Base-by-base conservation (phyloP, 345 rosid genomes). In the Salix purpurea region DNA sequence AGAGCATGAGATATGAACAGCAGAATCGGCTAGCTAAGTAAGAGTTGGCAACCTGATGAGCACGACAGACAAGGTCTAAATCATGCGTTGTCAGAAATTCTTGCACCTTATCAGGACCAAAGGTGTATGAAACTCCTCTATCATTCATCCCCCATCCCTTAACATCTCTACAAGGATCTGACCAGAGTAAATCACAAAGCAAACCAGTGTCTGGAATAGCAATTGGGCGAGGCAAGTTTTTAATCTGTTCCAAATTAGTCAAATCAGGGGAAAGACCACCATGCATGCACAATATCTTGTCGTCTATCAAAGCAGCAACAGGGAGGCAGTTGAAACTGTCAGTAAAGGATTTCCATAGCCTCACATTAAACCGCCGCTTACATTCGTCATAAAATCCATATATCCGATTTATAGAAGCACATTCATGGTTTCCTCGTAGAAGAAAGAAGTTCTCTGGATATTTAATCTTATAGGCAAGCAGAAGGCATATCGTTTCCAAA, bases 221-320 rank as follows among this genome's bases (percentile, higher is more conserved):
- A 73, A 91, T 88, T 10, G 97, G 97, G 48, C 97, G 90, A 52
- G 86, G 74, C 60, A 90, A 82, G 83, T 66, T 89, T 84, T 92
- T 89, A 80, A 92, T 84, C 77, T 94, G 91, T 80, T 94, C 97
- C 79, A 94, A 86, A 81, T 86, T 85, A 24, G 82, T 73, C 14
- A 93, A 85, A 36, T 93, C 97, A n/a, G 97, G 97, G 36, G 97
- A 93, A 76, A 93, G 93, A 58, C 97, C 97, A 76, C 97, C 97
- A 67, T 93, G 98, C 97, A 93, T 91, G 81, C 98, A 93, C 82
- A 93, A 69, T 76, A 93, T 93, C 37, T 91, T 93, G 80, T 93
- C 98, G 30, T 93, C 97, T 40, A 93, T 75, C 68, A 91, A 89
- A 65, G 98, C 98, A 0, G 97, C 92, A 14, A 91, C 97, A 36